Evolutionary conservation across 2,329 filamentous ascomycete genomes (phyloP).

Genomic region (Botrytis byssoidea): DNA sequence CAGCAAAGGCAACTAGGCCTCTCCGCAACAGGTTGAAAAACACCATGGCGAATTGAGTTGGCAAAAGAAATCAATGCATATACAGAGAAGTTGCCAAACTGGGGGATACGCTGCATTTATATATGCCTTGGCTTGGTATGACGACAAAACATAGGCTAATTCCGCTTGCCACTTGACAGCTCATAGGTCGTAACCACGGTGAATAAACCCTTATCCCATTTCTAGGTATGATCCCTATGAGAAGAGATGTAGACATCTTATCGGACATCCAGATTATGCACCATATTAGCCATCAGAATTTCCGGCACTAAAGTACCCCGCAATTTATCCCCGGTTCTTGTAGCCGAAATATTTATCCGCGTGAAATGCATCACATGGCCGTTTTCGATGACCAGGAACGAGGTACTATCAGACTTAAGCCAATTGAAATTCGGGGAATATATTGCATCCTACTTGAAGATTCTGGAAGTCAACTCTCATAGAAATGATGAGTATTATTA

Average conservation of each 20-base stretch:
- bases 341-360: conserved; percentile 4
- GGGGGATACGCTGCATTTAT: neutral
- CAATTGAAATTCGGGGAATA: neutral
- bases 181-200: neutral
- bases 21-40: neutral
- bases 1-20: neutral
- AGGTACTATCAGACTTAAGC: neutral
- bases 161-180: conserved; percentile 3
- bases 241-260: neutral
- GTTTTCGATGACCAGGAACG: neutral
- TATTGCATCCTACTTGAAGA: neutral
- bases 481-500: neutral
- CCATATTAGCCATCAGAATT: neutral
- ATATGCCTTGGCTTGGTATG: neutral
- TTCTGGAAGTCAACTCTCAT: neutral
- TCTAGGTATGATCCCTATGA: neutral
- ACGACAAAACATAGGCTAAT: neutral
- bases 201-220: neutral
- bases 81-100: too few relatives aligned
- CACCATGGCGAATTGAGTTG: neutral
- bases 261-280: neutral
- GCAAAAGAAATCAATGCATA: neutral
- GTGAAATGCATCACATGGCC: neutral
- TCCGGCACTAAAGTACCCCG: conserved; percentile 1
- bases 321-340: neutral